These are phyloP conservation scores for Chamaecrista fasciculata DNA, from an alignment of 306 rosid genomes.

Conservation along the genomic window DNA sequence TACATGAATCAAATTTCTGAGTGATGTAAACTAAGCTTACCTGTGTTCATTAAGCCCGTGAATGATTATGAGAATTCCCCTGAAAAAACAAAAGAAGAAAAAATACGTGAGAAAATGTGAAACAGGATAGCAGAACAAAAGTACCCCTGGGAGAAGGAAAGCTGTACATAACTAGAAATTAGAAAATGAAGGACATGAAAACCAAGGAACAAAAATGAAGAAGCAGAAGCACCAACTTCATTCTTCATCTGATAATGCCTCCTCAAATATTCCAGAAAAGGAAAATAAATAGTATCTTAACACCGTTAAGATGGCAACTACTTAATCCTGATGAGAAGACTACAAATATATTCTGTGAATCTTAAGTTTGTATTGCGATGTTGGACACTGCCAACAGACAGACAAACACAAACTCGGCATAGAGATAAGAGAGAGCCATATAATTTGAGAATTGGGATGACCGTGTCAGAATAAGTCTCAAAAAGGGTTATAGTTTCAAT, in stretches of 20 bases:
- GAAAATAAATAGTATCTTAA: neutral
- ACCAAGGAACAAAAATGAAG: neutral
- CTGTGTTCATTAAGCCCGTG: constrained; percentile 98
- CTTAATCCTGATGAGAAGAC: neutral
- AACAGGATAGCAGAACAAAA: constrained; percentile 9
- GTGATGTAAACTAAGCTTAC: constrained; percentile 35
- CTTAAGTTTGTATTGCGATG: neutral
- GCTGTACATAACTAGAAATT: constrained; percentile 6
- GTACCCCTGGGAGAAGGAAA: neutral
- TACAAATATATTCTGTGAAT: neutral
- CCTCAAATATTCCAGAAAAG: neutral
- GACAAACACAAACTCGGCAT: neutral
- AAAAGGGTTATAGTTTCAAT: neutral
- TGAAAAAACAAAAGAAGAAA: constrained; percentile 40
- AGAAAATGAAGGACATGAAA: constrained; percentile 3
- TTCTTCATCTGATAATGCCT: constrained; percentile 2
- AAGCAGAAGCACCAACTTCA: constrained; percentile 9
- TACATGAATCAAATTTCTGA: neutral
- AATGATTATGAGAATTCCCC: constrained; percentile 84
- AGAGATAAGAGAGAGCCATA: neutral
- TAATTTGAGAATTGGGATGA: neutral
- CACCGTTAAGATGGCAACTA: constrained; percentile 16
- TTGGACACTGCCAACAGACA: neutral
- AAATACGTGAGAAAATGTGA: constrained; percentile 21
- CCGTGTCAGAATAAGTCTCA: neutral